A percentile compares a stretch with the other conserved stretches of the same genome.
phyloP scores from a whole-genome alignment of 306 rosid genomes.

The Inga oerstediana region DNA sequence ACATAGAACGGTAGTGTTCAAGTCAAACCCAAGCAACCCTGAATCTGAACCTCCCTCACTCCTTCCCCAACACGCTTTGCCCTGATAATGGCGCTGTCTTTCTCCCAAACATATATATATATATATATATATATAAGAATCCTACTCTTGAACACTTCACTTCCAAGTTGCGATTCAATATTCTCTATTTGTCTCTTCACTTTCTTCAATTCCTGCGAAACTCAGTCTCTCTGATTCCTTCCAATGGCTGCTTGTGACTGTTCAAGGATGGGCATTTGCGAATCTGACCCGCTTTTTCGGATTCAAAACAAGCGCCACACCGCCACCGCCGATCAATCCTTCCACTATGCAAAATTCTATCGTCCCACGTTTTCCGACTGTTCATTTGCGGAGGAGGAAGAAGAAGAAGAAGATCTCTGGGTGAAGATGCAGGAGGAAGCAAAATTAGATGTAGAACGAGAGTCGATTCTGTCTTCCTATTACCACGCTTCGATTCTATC shows the following conservation, averaged over 20 bases:
- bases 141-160: not conserved
- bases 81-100: not conserved
- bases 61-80: not conserved
- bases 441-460: conserved; percentile 49
- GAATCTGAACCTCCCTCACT: not conserved
- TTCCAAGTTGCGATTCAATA: not conserved
- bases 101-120: not conserved
- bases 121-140: not conserved
- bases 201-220: not conserved
- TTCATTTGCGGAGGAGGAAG: conserved; percentile 5
- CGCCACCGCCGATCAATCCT: not conserved
- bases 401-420: conserved; percentile 56
- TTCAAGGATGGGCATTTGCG: conserved; percentile 16
- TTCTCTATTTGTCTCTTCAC: not conserved
- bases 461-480: conserved; percentile 66
- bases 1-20: not conserved
- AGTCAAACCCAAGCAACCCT: not conserved
- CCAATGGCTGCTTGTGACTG: conserved; percentile 47
- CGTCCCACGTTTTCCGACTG: conserved; percentile 32
- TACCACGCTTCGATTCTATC: conserved; percentile 55
- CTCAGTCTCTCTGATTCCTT: not conserved
- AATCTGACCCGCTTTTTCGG: conserved; percentile 35
- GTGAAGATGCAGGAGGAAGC: conserved; percentile 71
- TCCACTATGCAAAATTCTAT: conserved; percentile 34
- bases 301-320: conserved; percentile 21